Conservation (phyloP, 2,329 filamentous ascomycete species). For the Nemania sp. region DNA sequence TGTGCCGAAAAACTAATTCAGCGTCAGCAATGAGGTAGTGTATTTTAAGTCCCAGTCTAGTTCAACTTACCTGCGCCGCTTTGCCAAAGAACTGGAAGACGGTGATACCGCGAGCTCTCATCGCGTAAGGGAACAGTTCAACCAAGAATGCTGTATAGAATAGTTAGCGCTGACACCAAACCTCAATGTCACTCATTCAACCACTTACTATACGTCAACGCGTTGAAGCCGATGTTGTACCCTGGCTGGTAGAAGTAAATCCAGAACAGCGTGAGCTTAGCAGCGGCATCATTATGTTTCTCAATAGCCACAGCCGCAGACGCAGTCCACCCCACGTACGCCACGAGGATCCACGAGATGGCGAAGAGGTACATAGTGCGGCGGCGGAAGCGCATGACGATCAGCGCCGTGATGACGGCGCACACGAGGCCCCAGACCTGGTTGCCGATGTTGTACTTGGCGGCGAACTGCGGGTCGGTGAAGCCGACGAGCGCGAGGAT, state of each 20-base stretch:
- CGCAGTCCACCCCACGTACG: conserved; percentile 69
- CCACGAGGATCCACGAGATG: conserved; percentile 61
- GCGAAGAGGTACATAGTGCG: conserved; percentile 65
- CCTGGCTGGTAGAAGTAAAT: conserved; percentile 66
- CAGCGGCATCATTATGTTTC: conserved; percentile 48
- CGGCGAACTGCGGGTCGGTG: conserved; percentile 55
- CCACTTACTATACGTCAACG: conserved; percentile 66
- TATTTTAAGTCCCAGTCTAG: too few relatives aligned
- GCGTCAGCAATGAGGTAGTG: background rate
- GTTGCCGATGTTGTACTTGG: conserved; percentile 61
- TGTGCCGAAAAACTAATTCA: conserved; percentile 57
- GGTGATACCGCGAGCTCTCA: conserved; percentile 65
- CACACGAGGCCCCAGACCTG: conserved; percentile 62
- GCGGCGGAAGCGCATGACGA: conserved; percentile 59
- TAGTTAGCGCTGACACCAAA: background rate
- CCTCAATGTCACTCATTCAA: background rate
- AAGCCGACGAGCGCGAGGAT: conserved; percentile 61
- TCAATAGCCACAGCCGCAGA: conserved; percentile 53
- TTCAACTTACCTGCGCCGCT: conserved; percentile 44
- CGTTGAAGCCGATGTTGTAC: conserved; percentile 72
- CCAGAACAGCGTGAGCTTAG: conserved; percentile 63
- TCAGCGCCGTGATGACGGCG: conserved; percentile 56
- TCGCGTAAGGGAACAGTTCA: conserved; percentile 66
- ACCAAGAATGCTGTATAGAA: conserved; percentile 57
- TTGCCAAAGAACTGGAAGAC: conserved; percentile 52